Evolutionary conservation across 78 protist species (phyloP), one percentile per base, ranked within the genome.

Genomic region (Chrysochromulina tobinii): DNA sequence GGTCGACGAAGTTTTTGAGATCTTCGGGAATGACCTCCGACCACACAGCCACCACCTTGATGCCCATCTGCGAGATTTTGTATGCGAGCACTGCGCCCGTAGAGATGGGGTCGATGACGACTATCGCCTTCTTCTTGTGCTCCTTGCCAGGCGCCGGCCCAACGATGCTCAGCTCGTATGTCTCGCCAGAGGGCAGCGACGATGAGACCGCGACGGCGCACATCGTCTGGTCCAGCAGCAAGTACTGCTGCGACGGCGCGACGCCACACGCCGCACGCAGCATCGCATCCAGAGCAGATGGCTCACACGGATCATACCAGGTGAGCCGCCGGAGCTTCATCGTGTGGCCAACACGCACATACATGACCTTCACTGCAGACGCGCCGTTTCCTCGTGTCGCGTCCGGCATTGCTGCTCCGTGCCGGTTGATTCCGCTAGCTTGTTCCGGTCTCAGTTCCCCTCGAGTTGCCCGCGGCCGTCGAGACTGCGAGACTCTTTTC

Each of bases 251-350:
- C 27, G 3, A 7, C 25, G 58, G 55, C 7, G 57, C 54, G 83
- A 75, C 3, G n/a, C 83, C 25, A 57, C 54, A 75, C 25, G 83
- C 83, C 27, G 83, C 6, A 23, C 83, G 83, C 83, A 75, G 83
- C 83, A 75, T 6, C 17, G 3, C 9, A 15, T 75, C 83, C 25
- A 75, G 83, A 1, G 83, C 83, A 12, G 54, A 7, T 1, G 3
- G 14, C 27, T 54, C 58, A 1, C 23, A 50, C 11, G 55, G 55
- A 57, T 75, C 83, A 18, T 75, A 75, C 83, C 83, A 75, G 12
- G 23, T 59, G 64, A 59, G 7, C 64, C 12, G 7, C 64, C 64
- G 64, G 38, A 38, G 38, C 38, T 38, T 38, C 38, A 38, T 38
- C 38, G 38, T 38, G 38, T 38, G 38, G 38, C 38, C 38, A 38